Evolutionary conservation across 2,329 filamentous ascomycete species (phyloP).

Genomic region (Metarhizium guizhouense): DNA sequence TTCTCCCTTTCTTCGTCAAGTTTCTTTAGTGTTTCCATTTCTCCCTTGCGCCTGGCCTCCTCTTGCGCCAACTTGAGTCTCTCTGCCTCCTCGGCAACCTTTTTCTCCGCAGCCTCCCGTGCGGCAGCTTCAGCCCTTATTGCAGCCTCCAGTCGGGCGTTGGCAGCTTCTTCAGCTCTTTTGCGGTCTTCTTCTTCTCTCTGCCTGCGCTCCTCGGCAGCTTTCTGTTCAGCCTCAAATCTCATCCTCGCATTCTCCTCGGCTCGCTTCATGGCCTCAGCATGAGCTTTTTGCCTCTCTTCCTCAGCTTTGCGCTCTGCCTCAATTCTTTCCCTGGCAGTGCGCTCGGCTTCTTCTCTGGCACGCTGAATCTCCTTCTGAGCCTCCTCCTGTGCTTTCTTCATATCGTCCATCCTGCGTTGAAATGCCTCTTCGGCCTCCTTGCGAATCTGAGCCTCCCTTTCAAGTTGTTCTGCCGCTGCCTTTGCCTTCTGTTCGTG

Average conservation of each 20-base stretch:
- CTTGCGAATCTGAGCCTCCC: constrained; percentile 34
- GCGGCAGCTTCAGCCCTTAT: constrained; percentile 32
- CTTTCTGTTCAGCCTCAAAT: constrained; percentile 31
- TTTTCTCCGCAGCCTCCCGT: constrained; percentile 31
- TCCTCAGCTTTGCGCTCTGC: constrained; percentile 35
- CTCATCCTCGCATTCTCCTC: constrained; percentile 28
- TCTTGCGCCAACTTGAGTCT: constrained; percentile 27
- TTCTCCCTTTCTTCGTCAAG: constrained; percentile 25
- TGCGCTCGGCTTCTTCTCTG: constrained; percentile 34
- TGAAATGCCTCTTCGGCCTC: constrained; percentile 37
- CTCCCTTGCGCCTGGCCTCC: constrained; percentile 28
- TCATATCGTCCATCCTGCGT: constrained; percentile 31
- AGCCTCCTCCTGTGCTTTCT: constrained; percentile 34
- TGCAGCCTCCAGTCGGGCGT: constrained; percentile 30
- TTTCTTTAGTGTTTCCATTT: constrained; percentile 30
- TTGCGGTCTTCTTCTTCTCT: constrained; percentile 28
- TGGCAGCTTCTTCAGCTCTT: constrained; percentile 40
- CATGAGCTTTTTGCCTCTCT: constrained; percentile 29
- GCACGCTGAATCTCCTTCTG: constrained; percentile 39
- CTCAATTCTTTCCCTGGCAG: constrained; percentile 35
- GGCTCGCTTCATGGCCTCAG: constrained; percentile 25
- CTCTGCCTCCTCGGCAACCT: constrained; percentile 34
- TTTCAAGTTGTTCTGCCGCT: constrained; percentile 32
- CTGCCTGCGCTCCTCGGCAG: constrained; percentile 33
- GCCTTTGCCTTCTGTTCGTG: constrained; percentile 37